Conservation (phyloP, 495 filamentous ascomycete species). For the Penicillium herquei region DNA sequence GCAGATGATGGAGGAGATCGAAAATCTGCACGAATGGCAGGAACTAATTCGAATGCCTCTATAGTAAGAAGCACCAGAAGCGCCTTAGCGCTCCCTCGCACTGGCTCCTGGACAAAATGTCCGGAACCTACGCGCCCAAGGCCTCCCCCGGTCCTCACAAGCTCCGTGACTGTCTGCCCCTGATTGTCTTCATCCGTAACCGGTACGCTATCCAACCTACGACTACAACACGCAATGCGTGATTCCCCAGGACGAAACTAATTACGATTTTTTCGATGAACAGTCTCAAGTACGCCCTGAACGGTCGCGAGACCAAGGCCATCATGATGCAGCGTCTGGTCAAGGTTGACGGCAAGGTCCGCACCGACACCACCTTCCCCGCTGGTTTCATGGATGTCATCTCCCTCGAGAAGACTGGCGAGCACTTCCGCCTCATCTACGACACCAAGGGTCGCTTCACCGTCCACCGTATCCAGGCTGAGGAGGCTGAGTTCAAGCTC, state of each 20-base stretch:
- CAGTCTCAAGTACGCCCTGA: constrained; percentile 98
- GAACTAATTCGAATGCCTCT: constrained; percentile 34
- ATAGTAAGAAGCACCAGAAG: constrained; percentile 99
- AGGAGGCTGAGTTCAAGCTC: constrained; percentile 99
- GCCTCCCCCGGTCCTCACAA: constrained; percentile 98
- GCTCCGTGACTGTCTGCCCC: constrained; percentile 95
- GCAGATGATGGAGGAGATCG: neutral
- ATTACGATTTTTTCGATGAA: constrained; percentile 8
- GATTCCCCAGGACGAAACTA: constrained; percentile 6
- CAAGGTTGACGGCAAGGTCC: constrained; percentile 99
- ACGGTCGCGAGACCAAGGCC: constrained; percentile 93
- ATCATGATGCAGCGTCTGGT: constrained; percentile 99
- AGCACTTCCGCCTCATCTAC: constrained; percentile 99
- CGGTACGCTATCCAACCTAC: constrained; percentile 41
- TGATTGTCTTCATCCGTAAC: constrained; percentile 99
- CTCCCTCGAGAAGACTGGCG: constrained; percentile 97
- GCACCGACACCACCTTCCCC: constrained; percentile 96
- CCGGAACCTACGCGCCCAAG: constrained; percentile 94
- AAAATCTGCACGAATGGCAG: constrained; percentile 11
- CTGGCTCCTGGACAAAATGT: constrained; percentile 99
- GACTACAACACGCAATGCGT: too few relatives aligned
- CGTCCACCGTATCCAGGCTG: constrained; percentile 95
- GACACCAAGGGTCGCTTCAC: constrained; percentile 99
- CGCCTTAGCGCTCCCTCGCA: constrained; percentile 96
- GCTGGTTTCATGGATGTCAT: constrained; percentile 99